A percentile compares a stretch with the other conserved stretches of the same genome.
Evolutionary conservation across 805 yeast species (phyloP).

Genomic region (Hanseniaspora thailandica): DNA sequence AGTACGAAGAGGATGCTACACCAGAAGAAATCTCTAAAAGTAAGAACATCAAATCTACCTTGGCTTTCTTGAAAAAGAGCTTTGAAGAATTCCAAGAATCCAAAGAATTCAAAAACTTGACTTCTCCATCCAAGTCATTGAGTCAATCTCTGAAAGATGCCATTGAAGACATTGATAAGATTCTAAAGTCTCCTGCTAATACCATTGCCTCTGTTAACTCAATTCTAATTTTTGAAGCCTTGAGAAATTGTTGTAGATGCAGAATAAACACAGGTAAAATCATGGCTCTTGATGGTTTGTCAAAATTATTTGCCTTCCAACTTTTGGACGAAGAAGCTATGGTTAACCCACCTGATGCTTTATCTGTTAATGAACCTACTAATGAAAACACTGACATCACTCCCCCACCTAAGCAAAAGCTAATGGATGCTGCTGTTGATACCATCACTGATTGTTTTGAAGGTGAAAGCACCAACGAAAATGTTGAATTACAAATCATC

Average conservation of each 20-base stretch:
- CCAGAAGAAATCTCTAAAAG: slow-evolving; percentile 16
- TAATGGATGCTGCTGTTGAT: slow-evolving; percentile 74
- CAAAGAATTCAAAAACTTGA: slow-evolving; percentile 46
- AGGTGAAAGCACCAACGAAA: slow-evolving; percentile 85
- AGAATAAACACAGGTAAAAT: slow-evolving; percentile 53
- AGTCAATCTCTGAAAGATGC: slow-evolving; percentile 27
- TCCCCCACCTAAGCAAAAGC: slow-evolving; percentile 42
- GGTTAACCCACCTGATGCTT: slow-evolving; percentile 36
- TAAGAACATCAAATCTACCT: slow-evolving; percentile 26
- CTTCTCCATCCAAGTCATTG: slow-evolving; percentile 26
- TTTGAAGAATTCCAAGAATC: slow-evolving; percentile 45
- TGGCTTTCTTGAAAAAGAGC: slow-evolving; percentile 41
- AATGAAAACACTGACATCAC: slow-evolving; percentile 35
- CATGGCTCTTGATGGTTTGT: slow-evolving; percentile 70
- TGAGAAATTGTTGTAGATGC: slow-evolving; percentile 63
- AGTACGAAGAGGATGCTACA: slow-evolving; percentile 19
- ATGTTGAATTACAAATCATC: slow-evolving; percentile 81
- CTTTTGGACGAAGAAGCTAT: slow-evolving; percentile 54
- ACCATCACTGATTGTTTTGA: slow-evolving; percentile 76
- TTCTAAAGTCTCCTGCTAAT: slow-evolving; percentile 18
- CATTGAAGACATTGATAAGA: slow-evolving; percentile 23
- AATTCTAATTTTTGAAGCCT: slow-evolving; percentile 58
- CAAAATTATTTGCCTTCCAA: slow-evolving; percentile 72
- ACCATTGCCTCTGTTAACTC: slow-evolving; percentile 31
- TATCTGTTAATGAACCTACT: slow-evolving; percentile 27